Conservation (phyloP, 805 yeast species). For the Candida boleticola region DNA sequence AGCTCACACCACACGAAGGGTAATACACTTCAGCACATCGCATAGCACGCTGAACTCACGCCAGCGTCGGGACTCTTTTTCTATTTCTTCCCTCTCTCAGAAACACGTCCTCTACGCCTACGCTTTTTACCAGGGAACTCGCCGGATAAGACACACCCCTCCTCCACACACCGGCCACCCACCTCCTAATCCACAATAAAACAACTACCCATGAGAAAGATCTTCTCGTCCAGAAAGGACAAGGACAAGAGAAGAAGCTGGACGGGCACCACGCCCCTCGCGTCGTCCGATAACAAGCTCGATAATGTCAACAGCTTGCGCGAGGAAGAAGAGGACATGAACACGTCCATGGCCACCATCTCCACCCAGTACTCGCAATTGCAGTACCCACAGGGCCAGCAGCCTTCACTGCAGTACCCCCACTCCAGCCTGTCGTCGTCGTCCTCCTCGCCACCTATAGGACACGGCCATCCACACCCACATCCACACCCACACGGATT, state of each 20-base stretch:
- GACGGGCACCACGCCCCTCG: conserved; percentile 6
- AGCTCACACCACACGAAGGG: no score
- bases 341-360: conserved; percentile 1
- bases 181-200: no score
- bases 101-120: no score
- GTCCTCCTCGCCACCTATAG: conserved; percentile 6
- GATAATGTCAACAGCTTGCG: conserved; percentile 1
- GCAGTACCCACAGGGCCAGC: neutral
- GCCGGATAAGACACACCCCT: no score
- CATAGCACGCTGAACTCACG: no score
- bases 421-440: conserved; percentile 5
- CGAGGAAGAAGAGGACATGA: conserved; percentile 5
- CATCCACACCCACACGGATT: conserved; percentile 3
- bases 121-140: no score
- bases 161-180: no score
- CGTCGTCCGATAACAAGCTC: neutral
- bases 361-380: neutral
- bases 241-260: conserved; percentile 24
- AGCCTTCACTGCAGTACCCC: no score
- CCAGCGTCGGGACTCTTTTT: no score
- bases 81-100: no score
- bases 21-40: no score
- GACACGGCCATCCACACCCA: conserved; percentile 3
- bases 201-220: conserved; percentile 33
- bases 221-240: conserved; percentile 25